phyloP scores from a whole-genome alignment of 2,329 filamentous ascomycete species.

The Clonostachys chloroleuca region DNA sequence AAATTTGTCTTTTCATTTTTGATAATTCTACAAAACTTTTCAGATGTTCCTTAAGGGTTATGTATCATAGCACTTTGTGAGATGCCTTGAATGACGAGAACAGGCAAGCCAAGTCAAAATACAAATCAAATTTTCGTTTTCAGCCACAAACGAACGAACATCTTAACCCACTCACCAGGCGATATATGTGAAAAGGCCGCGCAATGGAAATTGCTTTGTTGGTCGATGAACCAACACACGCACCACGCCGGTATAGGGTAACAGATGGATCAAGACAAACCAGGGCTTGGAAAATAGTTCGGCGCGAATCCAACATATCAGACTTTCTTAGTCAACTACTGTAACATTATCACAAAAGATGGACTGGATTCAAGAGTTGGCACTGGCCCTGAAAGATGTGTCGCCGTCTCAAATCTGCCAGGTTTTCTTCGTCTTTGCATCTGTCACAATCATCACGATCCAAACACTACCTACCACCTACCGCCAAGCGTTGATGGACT shows the following conservation, averaged over 20 bases:
- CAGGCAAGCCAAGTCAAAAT: not conserved
- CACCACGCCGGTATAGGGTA: no score
- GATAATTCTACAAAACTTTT: not conserved
- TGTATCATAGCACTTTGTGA: not conserved
- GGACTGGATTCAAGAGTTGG: not conserved
- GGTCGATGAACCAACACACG: no score
- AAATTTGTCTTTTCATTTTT: not conserved
- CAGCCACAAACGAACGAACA: no score
- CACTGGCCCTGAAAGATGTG: not conserved
- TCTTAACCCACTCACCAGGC: no score
- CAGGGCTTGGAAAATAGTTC: no score
- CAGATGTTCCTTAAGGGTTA: not conserved
- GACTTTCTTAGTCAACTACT: no score
- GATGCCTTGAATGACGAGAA: not conserved
- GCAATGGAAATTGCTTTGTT: no score
- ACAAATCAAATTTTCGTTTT: no score
- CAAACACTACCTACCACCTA: slow-evolving; percentile 37
- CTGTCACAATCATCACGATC: slow-evolving; percentile 32
- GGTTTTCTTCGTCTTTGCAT: slow-evolving; percentile 38
- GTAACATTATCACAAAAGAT: no score
- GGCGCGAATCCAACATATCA: no score
- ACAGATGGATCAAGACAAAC: no score
- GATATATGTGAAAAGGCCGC: no score
- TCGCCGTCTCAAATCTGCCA: slow-evolving; percentile 33
- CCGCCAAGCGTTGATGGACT: slow-evolving; percentile 40